Evolutionary conservation across 1,284 basidiomycete genomes (phyloP).

Genomic region (Fomitopsis palustris): DNA sequence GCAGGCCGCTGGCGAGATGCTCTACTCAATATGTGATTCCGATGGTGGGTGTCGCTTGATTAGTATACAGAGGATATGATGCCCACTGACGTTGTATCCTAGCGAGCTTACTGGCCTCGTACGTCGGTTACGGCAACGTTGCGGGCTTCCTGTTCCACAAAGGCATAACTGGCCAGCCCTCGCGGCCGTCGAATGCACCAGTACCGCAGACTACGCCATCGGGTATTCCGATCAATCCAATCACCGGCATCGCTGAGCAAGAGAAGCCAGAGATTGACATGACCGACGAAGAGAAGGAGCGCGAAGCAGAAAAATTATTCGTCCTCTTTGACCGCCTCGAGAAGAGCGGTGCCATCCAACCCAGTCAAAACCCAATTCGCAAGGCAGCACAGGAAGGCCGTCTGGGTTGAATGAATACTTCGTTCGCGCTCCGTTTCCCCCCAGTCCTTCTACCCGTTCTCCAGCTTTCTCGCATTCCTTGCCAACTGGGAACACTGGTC

Average conservation of each 20-base stretch:
- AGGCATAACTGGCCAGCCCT: conserved; percentile 67
- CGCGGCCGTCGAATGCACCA: conserved; percentile 29
- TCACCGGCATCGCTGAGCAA: conserved; percentile 63
- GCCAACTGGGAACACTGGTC: not conserved
- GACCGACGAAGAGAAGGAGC: conserved; percentile 90
- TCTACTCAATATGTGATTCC: conserved; percentile 77
- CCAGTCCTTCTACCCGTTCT: not conserved
- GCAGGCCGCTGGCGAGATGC: conserved; percentile 78
- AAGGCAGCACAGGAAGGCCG: conserved; percentile 64
- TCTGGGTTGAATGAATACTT: conserved; percentile 17
- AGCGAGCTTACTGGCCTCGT: conserved; percentile 68
- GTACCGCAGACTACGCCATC: conserved; percentile 37
- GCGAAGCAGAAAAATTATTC: conserved; percentile 87
- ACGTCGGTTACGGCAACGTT: conserved; percentile 90
- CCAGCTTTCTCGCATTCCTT: not conserved
- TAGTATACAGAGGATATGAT: not conserved
- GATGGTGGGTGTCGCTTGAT: conserved; percentile 53
- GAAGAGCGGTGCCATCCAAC: conserved; percentile 60
- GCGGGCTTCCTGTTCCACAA: conserved; percentile 90
- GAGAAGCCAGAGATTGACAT: conserved; percentile 50
- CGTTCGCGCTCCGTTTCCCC: not conserved
- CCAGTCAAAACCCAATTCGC: conserved; percentile 68
- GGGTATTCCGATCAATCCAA: conserved; percentile 68
- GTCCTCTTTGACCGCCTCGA: conserved; percentile 87
- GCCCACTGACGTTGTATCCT: conserved; percentile 6